These are phyloP conservation scores for Eutrema salsugineum DNA, from an alignment of 441 rosid species.

Conservation along the genomic window DNA sequence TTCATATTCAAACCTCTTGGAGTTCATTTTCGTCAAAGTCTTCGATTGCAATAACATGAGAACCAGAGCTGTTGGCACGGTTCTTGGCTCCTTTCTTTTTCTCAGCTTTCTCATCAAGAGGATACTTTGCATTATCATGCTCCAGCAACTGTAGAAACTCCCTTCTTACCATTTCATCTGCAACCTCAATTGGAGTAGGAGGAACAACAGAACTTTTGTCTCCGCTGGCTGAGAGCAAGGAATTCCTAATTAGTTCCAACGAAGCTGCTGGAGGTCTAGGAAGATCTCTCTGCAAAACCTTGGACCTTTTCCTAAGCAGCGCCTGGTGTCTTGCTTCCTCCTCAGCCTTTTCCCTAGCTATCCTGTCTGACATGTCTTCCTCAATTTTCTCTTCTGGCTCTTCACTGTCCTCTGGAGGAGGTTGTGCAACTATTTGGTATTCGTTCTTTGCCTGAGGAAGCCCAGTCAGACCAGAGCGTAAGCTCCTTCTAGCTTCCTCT, in stretches of 20 bases:
- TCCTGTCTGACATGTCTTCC: conserved; percentile 97
- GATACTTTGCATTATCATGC: conserved; percentile 98
- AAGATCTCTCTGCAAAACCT: conserved; percentile 95
- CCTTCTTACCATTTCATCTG: conserved; percentile 83
- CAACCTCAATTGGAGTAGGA: conserved; percentile 81
- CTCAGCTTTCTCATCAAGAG: conserved; percentile 77
- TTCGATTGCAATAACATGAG: conserved; percentile 56
- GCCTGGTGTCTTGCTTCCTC: conserved; percentile 90
- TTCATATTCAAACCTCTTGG: conserved; percentile 52
- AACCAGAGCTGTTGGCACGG: conserved; percentile 48
- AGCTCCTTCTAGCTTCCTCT: conserved; percentile 76
- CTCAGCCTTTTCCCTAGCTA: conserved; percentile 88
- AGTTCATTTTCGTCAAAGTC: conserved; percentile 83
- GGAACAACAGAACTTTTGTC: conserved; percentile 96
- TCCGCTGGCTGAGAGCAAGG: conserved; percentile 76
- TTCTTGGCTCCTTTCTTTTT: conserved; percentile 81
- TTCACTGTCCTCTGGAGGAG: conserved; percentile 77
- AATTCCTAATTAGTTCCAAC: conserved; percentile 76
- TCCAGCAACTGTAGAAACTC: conserved; percentile 79
- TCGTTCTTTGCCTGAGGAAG: conserved; percentile 98
- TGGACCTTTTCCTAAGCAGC: conserved; percentile 91
- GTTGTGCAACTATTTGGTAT: conserved; percentile 80
- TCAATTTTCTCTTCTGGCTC: conserved; percentile 93
- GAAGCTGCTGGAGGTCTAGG: conserved; percentile 96
- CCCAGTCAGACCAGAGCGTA: conserved; percentile 63